Evolutionary conservation across 225 moss, liverwort and hornwort species (phyloP), one percentile per base, ranked within the genome.

Genomic region (Pseudoscleropodium purum): DNA sequence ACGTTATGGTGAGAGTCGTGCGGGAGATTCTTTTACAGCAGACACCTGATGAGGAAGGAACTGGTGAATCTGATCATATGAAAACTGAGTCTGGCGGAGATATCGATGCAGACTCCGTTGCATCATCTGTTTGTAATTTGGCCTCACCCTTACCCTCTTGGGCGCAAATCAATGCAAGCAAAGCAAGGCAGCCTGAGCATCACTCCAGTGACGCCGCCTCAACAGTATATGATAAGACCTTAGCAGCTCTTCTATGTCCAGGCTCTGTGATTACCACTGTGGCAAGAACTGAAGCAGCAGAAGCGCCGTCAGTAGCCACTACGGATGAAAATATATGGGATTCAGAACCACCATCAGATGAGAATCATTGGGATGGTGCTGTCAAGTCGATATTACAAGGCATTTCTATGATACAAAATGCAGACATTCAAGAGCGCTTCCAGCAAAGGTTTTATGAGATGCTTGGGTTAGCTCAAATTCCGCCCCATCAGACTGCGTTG

Each of bases 401-500:
- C 60, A 95, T 96, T 66, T 81, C 81, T 37, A 88, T 90, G 85
- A 87, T 93, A 60, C 93, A 92, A 10, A 88, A 95, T 45, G 94
- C 85, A 61, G 89, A 88, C 49, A 83, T 84, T 60, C 85, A 90
- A 36, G 88, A 90, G 84, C 73, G 90, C 61, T 89, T 96, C 60
- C 94, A 93, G 49, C 41, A 85, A 17, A 92, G 93, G 88, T 91
- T 92, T 64, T 80, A 82, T 31, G 83, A 75, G 49, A 85, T 96
- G 89, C 60, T 96, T 31, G 85, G 88, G 47, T 85, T 61, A 33
- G 94, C 96, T 61, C 92, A 94, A 74, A 87, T 96, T 56, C 95
- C 96, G 59, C 96, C 95, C 27, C 97, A 97, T 83, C 95, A 97
- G 82, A 96, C 97, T 70, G 93, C 95, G 56, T 86, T 97, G 52